Percentiles rank a stretch among this genome's conserved stretches.
Evolutionary conservation across 225 moss, liverwort and hornwort species (phyloP).

Genomic region (Pseudisothecium myosuroides): DNA sequence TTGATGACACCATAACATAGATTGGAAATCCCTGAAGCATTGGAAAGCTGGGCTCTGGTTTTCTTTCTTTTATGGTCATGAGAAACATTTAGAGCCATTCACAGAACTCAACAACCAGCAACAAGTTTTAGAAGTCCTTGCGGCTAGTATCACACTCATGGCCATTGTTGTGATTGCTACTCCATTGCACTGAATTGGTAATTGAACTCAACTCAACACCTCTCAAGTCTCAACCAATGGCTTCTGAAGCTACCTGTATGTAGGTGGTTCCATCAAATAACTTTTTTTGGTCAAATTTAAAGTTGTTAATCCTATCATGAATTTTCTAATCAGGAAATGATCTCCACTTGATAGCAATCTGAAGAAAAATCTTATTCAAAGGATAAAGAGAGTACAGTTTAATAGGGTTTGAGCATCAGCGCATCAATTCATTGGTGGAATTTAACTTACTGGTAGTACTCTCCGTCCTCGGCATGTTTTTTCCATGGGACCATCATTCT

Average conservation of each 20-base stretch:
- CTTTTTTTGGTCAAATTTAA: neutral
- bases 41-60: neutral
- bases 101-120: neutral
- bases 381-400: too few species aligned
- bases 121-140: neutral
- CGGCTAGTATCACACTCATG: neutral
- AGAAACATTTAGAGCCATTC: neutral
- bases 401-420: too few species aligned
- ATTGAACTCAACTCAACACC: too few species aligned
- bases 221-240: too few species aligned
- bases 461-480: neutral
- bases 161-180: neutral
- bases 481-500: neutral
- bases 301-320: neutral
- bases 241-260: neutral
- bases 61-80: neutral
- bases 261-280: neutral
- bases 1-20: neutral
- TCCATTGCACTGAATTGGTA: neutral
- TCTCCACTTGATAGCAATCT: neutral
- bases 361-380: neutral
- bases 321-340: neutral
- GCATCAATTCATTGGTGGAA: neutral
- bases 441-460: neutral
- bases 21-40: neutral